Conservation (phyloP, 2,329 filamentous ascomycete genomes). For the Calonectria crousiana region DNA sequence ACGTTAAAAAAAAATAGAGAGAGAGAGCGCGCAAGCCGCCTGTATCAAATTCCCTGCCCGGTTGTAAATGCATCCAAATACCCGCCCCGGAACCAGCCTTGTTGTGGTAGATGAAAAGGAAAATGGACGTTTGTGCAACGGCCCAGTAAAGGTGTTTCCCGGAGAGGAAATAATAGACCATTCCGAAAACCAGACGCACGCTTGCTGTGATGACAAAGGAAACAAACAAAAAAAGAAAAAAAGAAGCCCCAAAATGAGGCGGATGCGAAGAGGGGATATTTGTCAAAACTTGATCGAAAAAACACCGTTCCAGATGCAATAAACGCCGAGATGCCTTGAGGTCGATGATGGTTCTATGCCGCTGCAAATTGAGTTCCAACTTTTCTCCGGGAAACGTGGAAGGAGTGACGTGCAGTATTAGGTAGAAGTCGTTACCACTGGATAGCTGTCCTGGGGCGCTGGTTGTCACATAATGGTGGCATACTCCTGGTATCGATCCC, state of each 20-base stretch:
- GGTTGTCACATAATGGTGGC: slow-evolving; percentile 87
- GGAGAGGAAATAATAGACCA: slow-evolving; percentile 50
- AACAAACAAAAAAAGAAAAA: slow-evolving; percentile 46
- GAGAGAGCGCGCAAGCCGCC: slow-evolving; percentile 56
- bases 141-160: slow-evolving; percentile 51
- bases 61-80: slow-evolving; percentile 66
- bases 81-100: slow-evolving; percentile 67
- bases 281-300: slow-evolving; percentile 50
- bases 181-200: slow-evolving; percentile 50
- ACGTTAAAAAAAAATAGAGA: slow-evolving; percentile 44
- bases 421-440: slow-evolving; percentile 62
- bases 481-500: slow-evolving; percentile 89
- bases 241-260: slow-evolving; percentile 27
- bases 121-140: slow-evolving; percentile 55
- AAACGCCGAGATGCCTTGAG: slow-evolving; percentile 56
- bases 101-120: slow-evolving; percentile 55
- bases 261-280: slow-evolving; percentile 52
- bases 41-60: slow-evolving; percentile 61
- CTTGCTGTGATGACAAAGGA: slow-evolving; percentile 60
- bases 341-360: slow-evolving; percentile 53
- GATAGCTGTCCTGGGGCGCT: slow-evolving; percentile 61
- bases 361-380: slow-evolving; percentile 50
- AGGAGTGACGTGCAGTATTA: slow-evolving; percentile 50
- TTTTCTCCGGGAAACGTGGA: slow-evolving; percentile 50
- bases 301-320: slow-evolving; percentile 59